Evolutionary conservation across 768 basidiomycete species (phyloP).

Genomic region (Collybia nuda): DNA sequence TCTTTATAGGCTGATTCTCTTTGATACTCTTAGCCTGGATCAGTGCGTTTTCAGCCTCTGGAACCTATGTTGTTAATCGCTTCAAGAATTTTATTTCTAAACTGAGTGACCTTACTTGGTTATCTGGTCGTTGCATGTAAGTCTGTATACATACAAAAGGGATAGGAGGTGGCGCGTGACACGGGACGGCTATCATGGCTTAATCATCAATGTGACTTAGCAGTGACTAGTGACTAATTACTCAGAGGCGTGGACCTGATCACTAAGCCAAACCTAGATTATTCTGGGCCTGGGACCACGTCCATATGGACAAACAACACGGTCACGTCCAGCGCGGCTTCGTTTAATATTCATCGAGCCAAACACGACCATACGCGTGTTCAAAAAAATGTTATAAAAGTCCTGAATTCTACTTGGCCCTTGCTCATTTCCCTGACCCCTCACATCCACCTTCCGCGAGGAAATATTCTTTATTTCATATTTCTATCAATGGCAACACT

Average conservation of each 20-base stretch:
- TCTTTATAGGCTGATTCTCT: neutral
- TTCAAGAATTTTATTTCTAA: no score
- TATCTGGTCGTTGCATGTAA: no score
- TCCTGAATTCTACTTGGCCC: neutral
- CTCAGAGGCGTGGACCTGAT: no score
- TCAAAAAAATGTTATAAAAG: slow-evolving; percentile 17
- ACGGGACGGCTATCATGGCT: no score
- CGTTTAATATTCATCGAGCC: slow-evolving; percentile 23
- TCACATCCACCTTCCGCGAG: no score
- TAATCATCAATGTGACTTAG: no score
- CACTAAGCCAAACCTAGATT: neutral
- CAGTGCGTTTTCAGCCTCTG: slow-evolving; percentile 3
- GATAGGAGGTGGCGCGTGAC: no score
- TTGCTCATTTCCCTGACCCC: no score
- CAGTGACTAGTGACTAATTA: no score
- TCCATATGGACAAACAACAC: slow-evolving; percentile 24
- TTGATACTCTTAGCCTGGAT: neutral
- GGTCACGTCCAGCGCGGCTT: slow-evolving; percentile 12
- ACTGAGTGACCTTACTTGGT: no score
- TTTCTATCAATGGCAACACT: slow-evolving; percentile 27
- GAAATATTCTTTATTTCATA: slow-evolving; percentile 1
- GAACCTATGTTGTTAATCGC: no score
- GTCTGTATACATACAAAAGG: no score
- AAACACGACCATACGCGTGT: slow-evolving; percentile 36
- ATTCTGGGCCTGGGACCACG: slow-evolving; percentile 13